Conservation (phyloP, 1,284 basidiomycete species). For the Takashimella koratensis region DNA sequence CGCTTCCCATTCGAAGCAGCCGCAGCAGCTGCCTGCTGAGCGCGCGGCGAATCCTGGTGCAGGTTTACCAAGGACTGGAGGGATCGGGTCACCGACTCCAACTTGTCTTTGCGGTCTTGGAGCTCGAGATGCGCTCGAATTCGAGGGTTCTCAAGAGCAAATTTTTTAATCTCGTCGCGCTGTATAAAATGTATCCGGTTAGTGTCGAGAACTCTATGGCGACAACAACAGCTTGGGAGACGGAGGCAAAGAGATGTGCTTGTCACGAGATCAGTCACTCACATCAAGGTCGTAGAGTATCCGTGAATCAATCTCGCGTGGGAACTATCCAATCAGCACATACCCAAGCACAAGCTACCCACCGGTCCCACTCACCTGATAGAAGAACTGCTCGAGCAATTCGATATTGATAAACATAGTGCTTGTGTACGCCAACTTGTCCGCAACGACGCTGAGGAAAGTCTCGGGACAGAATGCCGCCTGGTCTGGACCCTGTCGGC, state of each 20-base stretch:
- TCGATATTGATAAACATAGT: constrained; percentile 99
- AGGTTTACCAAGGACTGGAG: constrained; percentile 79
- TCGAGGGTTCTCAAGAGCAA: constrained; percentile 89
- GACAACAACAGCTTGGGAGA: not conserved
- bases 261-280: constrained; percentile 20
- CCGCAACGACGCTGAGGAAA: constrained; percentile 93
- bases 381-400: constrained; percentile 96
- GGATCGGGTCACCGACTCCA: constrained; percentile 87
- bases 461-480: constrained; percentile 92
- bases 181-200: constrained; percentile 1
- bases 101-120: constrained; percentile 93
- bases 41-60: constrained; percentile 67
- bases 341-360: not conserved
- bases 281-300: constrained; percentile 84
- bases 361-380: constrained; percentile 61
- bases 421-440: constrained; percentile 93
- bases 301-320: constrained; percentile 93
- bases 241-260: not conserved
- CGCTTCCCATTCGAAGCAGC: constrained; percentile 9
- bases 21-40: constrained; percentile 18
- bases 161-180: constrained; percentile 72
- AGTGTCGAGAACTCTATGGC: not conserved
- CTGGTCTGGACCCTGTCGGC: constrained; percentile 77
- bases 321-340: constrained; percentile 63
- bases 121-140: constrained; percentile 86